Evolutionary conservation across 2,329 filamentous ascomycete species (phyloP).

Genomic region (Sphaceloma murrayae): DNA sequence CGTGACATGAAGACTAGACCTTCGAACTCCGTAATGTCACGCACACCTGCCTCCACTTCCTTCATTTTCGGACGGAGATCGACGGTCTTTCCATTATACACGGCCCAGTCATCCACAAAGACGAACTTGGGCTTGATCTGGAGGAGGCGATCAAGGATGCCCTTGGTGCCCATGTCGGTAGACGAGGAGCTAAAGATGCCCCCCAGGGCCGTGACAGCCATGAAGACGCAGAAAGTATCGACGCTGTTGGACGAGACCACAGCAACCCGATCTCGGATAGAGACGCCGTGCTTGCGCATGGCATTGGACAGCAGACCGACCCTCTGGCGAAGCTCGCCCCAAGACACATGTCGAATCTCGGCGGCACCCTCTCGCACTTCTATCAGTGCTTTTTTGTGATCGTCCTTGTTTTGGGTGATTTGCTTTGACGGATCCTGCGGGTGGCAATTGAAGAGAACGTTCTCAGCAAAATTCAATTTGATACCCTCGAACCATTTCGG

Average conservation of each 20-base stretch:
- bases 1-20: slow-evolving; percentile 57
- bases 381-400: slow-evolving; percentile 59
- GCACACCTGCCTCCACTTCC: slow-evolving; percentile 45
- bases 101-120: slow-evolving; percentile 71
- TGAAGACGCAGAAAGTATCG: slow-evolving; percentile 62
- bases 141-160: slow-evolving; percentile 61
- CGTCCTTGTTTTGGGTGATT: slow-evolving; percentile 56
- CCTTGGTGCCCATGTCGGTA: slow-evolving; percentile 75
- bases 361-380: slow-evolving; percentile 58
- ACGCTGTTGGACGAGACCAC: slow-evolving; percentile 66
- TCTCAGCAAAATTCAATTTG: slow-evolving; percentile 68
- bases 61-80: slow-evolving; percentile 65
- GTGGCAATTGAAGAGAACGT: slow-evolving; percentile 55
- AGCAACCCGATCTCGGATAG: slow-evolving; percentile 63
- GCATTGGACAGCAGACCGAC: slow-evolving; percentile 55
- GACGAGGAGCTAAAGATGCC: slow-evolving; percentile 66
- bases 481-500: slow-evolving; percentile 72
- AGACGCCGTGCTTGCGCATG: slow-evolving; percentile 55
- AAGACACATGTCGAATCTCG: slow-evolving; percentile 48
- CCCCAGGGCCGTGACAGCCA: slow-evolving; percentile 61
- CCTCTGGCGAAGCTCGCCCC: slow-evolving; percentile 53
- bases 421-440: slow-evolving; percentile 37
- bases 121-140: slow-evolving; percentile 70
- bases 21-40: slow-evolving; percentile 43
- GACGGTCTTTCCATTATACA: slow-evolving; percentile 69